Percentiles rank a stretch among this genome's conserved stretches.
Conservation (phyloP, 1,284 basidiomycete genomes). For the Boletus sp. region DNA sequence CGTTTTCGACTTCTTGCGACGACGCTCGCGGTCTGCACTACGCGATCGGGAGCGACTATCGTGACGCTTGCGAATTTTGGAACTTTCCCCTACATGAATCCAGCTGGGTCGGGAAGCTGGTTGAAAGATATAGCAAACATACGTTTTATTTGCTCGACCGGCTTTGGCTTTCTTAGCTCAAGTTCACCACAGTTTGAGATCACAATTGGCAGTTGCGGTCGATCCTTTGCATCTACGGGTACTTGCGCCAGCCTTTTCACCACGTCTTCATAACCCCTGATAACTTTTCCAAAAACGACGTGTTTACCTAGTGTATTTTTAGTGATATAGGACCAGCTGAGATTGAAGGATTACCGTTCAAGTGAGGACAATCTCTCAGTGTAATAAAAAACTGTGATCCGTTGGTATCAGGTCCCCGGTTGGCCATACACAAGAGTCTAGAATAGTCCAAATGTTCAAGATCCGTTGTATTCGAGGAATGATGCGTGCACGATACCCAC, state of each 20-base stretch:
- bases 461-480: not conserved
- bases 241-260: constrained; percentile 52
- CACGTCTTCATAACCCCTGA: constrained; percentile 60
- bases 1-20: constrained; percentile 32
- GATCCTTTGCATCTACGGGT: constrained; percentile 63
- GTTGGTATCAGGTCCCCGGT: constrained; percentile 77
- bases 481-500: constrained; percentile 28
- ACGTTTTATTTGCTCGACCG: constrained; percentile 18
- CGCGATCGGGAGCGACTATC: constrained; percentile 29
- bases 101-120: not conserved
- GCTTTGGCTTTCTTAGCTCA: constrained; percentile 52
- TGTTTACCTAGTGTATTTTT: constrained; percentile 57
- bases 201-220: constrained; percentile 67
- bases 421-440: constrained; percentile 80
- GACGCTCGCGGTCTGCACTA: constrained; percentile 27
- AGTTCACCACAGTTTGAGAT: constrained; percentile 84
- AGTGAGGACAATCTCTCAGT: constrained; percentile 64
- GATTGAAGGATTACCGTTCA: constrained; percentile 46
- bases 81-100: constrained; percentile 8
- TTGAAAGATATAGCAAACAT: not conserved
- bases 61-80: constrained; percentile 33
- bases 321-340: constrained; percentile 3
- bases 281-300: constrained; percentile 70
- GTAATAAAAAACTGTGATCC: constrained; percentile 85
- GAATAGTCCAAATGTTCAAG: not conserved